These are phyloP conservation scores for Exophiala mesophila DNA, from an alignment of 2,329 filamentous ascomycete genomes.

Conservation along the genomic window DNA sequence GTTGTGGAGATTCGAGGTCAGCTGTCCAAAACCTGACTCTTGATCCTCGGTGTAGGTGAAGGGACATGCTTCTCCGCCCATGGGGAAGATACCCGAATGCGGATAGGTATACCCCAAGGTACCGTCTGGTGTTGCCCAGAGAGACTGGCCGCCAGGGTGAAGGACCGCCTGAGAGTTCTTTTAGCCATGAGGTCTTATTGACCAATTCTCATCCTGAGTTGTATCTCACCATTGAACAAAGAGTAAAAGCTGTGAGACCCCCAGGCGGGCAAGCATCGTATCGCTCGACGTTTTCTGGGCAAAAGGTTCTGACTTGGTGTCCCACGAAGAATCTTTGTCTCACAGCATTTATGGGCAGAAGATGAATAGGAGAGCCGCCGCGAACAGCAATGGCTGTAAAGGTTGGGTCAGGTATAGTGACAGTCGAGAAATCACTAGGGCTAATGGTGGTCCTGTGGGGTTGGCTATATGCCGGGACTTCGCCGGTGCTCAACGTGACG, in stretches of 20 bases:
- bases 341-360: conserved; percentile 43
- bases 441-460: not conserved
- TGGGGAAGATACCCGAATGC: conserved; percentile 50
- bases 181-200: not conserved
- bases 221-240: conserved; percentile 31
- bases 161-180: conserved; percentile 47
- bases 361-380: conserved; percentile 48
- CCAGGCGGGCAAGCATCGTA: conserved; percentile 42
- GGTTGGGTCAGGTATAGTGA: conserved; percentile 14
- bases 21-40: conserved; percentile 27
- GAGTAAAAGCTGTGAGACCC: conserved; percentile 43
- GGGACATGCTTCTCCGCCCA: conserved; percentile 47
- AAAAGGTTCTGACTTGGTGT: conserved; percentile 45
- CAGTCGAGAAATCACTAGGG: not conserved
- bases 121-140: conserved; percentile 54
- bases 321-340: conserved; percentile 49
- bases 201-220: not conserved
- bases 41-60: conserved; percentile 39
- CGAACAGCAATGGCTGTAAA: conserved; percentile 44
- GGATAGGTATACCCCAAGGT: conserved; percentile 52
- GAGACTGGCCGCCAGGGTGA: conserved; percentile 59
- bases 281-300: conserved; percentile 38
- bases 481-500: not conserved
- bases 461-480: not conserved
- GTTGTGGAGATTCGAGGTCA: conserved; percentile 33